These are phyloP conservation scores for Lyophyllum atratum DNA, from an alignment of 768 basidiomycete species.

Conservation along the genomic window DNA sequence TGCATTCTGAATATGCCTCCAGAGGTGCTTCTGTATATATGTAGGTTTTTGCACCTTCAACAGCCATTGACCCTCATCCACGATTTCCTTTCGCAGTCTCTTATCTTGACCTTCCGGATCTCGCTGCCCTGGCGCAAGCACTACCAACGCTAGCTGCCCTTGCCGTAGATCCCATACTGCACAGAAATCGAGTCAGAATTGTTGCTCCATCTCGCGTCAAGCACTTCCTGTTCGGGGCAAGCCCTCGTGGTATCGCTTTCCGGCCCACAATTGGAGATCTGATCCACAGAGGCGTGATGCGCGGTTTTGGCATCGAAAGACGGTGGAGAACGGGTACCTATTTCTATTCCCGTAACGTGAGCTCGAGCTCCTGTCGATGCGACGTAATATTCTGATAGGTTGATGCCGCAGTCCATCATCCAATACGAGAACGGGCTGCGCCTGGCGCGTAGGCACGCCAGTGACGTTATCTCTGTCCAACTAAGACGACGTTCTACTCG, in stretches of 20 bases:
- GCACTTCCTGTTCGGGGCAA: slow-evolving; percentile 63
- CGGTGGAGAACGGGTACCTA: slow-evolving; percentile 69
- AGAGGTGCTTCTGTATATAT: slow-evolving; percentile 60
- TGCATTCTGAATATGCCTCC: slow-evolving; percentile 46
- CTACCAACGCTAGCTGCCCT: slow-evolving; percentile 49
- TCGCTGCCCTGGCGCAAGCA: slow-evolving; percentile 51
- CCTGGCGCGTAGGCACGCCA: slow-evolving; percentile 55
- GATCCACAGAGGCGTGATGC: slow-evolving; percentile 69
- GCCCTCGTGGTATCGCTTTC: slow-evolving; percentile 54
- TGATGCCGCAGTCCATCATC: slow-evolving; percentile 51
- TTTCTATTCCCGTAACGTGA: slow-evolving; percentile 60
- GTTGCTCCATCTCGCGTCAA: slow-evolving; percentile 68
- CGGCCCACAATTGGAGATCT: slow-evolving; percentile 69
- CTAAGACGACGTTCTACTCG: slow-evolving; percentile 49
- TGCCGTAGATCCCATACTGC: slow-evolving; percentile 64
- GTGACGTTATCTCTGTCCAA: slow-evolving; percentile 52
- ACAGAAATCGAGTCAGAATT: slow-evolving; percentile 59
- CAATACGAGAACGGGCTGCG: slow-evolving; percentile 64
- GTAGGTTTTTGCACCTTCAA: slow-evolving; percentile 34
- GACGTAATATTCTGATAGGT: slow-evolving; percentile 8
- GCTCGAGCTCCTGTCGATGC: slow-evolving; percentile 20
- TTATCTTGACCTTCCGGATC: slow-evolving; percentile 74
- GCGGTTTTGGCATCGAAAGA: slow-evolving; percentile 65
- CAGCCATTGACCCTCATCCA: background rate
- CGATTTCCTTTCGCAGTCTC: slow-evolving; percentile 44